Conservation (phyloP, 2,329 filamentous ascomycete genomes). For the Epichloe scottii region DNA sequence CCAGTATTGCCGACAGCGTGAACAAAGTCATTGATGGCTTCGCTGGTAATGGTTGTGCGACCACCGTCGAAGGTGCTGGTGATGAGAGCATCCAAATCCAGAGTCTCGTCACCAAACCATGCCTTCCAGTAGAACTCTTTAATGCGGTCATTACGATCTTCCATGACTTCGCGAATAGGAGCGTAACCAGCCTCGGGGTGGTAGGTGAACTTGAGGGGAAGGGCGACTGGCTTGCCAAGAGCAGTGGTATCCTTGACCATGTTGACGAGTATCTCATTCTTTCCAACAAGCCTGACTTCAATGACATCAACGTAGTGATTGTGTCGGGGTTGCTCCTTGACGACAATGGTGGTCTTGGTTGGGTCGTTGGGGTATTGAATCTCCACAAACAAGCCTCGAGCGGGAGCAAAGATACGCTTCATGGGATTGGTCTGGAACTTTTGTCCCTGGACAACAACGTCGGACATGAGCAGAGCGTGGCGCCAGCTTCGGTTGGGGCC, state of each 20-base stretch:
- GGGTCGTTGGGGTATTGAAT: constrained; percentile 72
- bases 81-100: constrained; percentile 74
- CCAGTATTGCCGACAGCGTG: constrained; percentile 96
- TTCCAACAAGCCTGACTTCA: constrained; percentile 62
- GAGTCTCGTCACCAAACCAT: constrained; percentile 82
- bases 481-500: constrained; percentile 83
- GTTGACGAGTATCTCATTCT: constrained; percentile 74
- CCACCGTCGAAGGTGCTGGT: constrained; percentile 86
- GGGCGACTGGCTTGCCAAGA: constrained; percentile 65
- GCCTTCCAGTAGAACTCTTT: constrained; percentile 99
- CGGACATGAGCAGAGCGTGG: constrained; percentile 84
- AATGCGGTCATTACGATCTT: constrained; percentile 89
- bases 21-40: constrained; percentile 97
- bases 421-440: constrained; percentile 97
- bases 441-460: constrained; percentile 88
- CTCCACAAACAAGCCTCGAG: constrained; percentile 79
- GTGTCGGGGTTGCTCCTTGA: constrained; percentile 76
- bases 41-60: constrained; percentile 70
- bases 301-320: constrained; percentile 83
- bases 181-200: constrained; percentile 92
- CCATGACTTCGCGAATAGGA: constrained; percentile 96
- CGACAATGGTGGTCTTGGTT: constrained; percentile 68
- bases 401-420: constrained; percentile 78
- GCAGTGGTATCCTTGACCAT: constrained; percentile 90
- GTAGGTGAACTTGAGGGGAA: constrained; percentile 84